These are phyloP conservation scores for Plasmodium yoelii DNA, from an alignment of 169 alveolate genomes.

Conservation along the genomic window DNA sequence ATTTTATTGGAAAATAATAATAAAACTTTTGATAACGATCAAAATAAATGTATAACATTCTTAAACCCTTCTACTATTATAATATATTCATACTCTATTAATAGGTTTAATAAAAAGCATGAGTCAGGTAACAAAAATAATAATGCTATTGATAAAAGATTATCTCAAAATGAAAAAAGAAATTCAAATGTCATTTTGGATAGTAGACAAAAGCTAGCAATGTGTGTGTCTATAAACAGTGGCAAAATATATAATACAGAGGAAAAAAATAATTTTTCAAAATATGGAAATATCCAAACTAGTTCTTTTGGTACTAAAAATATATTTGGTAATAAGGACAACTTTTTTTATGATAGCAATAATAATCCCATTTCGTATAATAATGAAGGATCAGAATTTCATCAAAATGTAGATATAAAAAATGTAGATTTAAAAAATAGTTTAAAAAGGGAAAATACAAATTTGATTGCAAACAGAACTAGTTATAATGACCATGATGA, in stretches of 20 bases:
- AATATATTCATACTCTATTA: conserved; percentile 12
- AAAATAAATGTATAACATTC: conserved; percentile 7
- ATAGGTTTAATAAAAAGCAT: too few species aligned
- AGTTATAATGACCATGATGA: neutral
- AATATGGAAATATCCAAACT: too few species aligned
- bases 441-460: neutral
- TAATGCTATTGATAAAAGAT: neutral
- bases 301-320: too few species aligned
- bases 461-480: neutral
- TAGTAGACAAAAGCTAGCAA: too few species aligned
- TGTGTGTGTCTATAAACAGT: too few species aligned
- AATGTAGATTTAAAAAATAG: neutral
- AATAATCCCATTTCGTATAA: too few species aligned
- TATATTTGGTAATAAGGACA: too few species aligned
- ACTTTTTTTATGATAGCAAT: too few species aligned
- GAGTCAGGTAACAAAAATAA: neutral
- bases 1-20: neutral
- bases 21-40: neutral
- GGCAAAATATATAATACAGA: too few species aligned
- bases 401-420: neutral
- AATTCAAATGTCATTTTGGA: too few species aligned
- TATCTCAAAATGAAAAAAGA: neutral
- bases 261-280: too few species aligned
- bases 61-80: conserved; percentile 12
- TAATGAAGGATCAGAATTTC: neutral